A percentile compares a stretch with the other conserved stretches of the same genome.
phyloP scores from a whole-genome alignment of 75 land plant species.

The Selaginella moellendorffii region DNA sequence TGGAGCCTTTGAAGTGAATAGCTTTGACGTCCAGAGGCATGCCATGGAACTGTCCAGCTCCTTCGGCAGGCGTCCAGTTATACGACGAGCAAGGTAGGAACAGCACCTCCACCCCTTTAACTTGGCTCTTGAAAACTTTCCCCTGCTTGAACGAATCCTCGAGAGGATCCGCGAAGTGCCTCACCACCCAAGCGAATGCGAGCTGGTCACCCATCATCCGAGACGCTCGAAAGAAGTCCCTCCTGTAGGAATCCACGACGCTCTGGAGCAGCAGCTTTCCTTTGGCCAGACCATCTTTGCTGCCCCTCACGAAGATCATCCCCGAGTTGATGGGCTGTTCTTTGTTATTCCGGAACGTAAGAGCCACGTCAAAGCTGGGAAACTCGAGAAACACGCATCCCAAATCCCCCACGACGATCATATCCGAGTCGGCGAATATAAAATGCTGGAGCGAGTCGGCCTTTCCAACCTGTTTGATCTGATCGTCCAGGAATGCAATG shows the following conservation, averaged over 20 bases:
- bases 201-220: slow-evolving; percentile 91
- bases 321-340: slow-evolving; percentile 91
- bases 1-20: slow-evolving; percentile 90
- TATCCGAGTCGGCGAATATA: slow-evolving; percentile 80
- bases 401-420: slow-evolving; percentile 66
- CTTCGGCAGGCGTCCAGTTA: slow-evolving; percentile 98
- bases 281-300: slow-evolving; percentile 47
- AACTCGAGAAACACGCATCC: slow-evolving; percentile 35
- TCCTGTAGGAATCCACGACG: slow-evolving; percentile 49
- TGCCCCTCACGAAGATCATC: slow-evolving; percentile 69
- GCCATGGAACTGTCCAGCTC: slow-evolving; percentile 97
- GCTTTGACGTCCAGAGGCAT: slow-evolving; percentile 88
- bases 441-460: slow-evolving; percentile 22
- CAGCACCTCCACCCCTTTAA: slow-evolving; percentile 32
- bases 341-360: slow-evolving; percentile 84
- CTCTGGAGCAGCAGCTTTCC: slow-evolving; percentile 10
- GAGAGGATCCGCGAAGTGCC: slow-evolving; percentile 25
- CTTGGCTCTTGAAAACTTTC: slow-evolving; percentile 30
- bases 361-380: slow-evolving; percentile 61
- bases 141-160: slow-evolving; percentile 25
- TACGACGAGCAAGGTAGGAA: slow-evolving; percentile 74
- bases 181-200: slow-evolving; percentile 64
- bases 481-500: slow-evolving; percentile 17
- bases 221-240: slow-evolving; percentile 52
- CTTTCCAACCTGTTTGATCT: not conserved